phyloP scores from a whole-genome alignment of 2,329 filamentous ascomycete genomes.

The Colletotrichum eremochloae region DNA sequence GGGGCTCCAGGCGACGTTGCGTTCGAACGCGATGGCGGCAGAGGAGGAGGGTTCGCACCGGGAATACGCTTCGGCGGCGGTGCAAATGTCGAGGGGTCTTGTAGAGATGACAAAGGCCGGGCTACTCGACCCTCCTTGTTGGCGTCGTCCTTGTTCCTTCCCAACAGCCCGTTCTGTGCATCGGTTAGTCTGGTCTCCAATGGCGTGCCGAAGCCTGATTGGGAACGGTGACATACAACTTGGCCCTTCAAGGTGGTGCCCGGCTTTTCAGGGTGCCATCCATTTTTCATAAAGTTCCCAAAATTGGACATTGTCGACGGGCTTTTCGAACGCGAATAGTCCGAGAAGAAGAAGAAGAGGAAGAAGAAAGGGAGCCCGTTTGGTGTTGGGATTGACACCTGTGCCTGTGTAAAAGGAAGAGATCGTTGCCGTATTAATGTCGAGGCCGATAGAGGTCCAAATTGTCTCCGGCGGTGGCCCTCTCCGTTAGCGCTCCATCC shows the following conservation, averaged over 20 bases:
- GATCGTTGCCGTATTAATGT: conserved; percentile 30
- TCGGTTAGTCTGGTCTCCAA: conserved; percentile 5
- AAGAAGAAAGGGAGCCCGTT: not conserved
- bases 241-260: conserved; percentile 57
- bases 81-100: conserved; percentile 82
- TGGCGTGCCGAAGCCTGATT: conserved; percentile 12
- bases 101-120: conserved; percentile 76
- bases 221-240: conserved; percentile 56
- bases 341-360: not conserved
- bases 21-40: conserved; percentile 47
- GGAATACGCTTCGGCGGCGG: conserved; percentile 79
- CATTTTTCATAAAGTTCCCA: conserved; percentile 64
- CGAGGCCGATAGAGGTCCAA: conserved; percentile 29
- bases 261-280: conserved; percentile 65
- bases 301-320: conserved; percentile 57
- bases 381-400: conserved; percentile 6
- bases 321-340: not conserved
- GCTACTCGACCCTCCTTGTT: conserved; percentile 56
- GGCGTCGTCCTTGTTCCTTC: conserved; percentile 54
- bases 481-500: conserved; percentile 38
- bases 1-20: conserved; percentile 53
- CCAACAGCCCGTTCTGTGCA: conserved; percentile 62
- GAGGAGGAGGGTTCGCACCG: conserved; percentile 39
- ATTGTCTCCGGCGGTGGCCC: conserved; percentile 30
- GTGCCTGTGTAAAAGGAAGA: conserved; percentile 27